Conservation (phyloP, 1,139 yeast genomes). For the Suhomyces bokatorum region DNA sequence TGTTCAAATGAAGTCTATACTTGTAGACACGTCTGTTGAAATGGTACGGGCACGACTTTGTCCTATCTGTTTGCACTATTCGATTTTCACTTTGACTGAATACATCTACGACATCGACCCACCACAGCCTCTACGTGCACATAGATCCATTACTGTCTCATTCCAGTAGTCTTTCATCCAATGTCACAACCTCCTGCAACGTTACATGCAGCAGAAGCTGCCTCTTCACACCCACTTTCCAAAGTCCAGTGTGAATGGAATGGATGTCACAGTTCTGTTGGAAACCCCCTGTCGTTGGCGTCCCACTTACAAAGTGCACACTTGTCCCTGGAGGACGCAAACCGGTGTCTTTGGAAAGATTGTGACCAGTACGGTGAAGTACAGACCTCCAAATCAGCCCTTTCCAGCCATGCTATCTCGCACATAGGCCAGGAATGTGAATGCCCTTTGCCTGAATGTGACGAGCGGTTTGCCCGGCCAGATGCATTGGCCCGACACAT, state of each 20-base stretch:
- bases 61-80: no score
- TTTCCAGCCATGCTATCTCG: constrained; percentile 61
- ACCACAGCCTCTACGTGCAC: no score
- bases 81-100: no score
- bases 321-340: constrained; percentile 24
- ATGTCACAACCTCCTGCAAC: not conserved
- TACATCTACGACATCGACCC: no score
- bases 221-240: not conserved
- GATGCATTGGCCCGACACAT: constrained; percentile 68
- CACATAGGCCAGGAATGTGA: constrained; percentile 70
- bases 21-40: no score
- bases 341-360: constrained; percentile 58
- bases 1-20: no score
- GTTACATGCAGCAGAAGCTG: not conserved
- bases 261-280: constrained; percentile 28
- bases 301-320: constrained; percentile 35
- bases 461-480: constrained; percentile 55
- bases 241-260: constrained; percentile 35
- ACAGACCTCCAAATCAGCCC: constrained; percentile 60
- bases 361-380: constrained; percentile 56
- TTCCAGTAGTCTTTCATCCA: not conserved
- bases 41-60: no score
- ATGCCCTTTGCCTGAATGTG: constrained; percentile 73
- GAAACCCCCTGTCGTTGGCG: constrained; percentile 25
- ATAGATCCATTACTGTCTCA: not conserved